phyloP scores from a whole-genome alignment of 768 basidiomycete species.

The Podaxis carcinomalis region DNA sequence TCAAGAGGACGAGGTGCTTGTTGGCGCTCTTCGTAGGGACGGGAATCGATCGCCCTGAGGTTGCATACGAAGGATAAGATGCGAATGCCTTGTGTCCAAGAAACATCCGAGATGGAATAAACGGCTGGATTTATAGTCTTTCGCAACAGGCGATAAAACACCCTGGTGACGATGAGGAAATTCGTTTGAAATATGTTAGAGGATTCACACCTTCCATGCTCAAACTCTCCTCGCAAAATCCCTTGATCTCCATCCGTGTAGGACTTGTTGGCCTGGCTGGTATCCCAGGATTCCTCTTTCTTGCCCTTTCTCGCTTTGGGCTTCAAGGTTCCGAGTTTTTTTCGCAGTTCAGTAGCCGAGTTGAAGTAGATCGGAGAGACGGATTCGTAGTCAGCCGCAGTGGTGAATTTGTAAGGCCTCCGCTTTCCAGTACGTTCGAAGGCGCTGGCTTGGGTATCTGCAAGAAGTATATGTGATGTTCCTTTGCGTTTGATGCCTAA shows the following conservation, averaged over 20 bases:
- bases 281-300: conserved; percentile 23
- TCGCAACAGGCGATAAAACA: conserved; percentile 20
- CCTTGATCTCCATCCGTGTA: conserved; percentile 23
- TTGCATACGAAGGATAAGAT: conserved; percentile 26
- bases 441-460: conserved; percentile 23
- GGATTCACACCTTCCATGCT: conserved; percentile 39
- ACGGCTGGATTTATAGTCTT: conserved; percentile 13
- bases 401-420: conserved; percentile 10
- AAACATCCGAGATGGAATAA: conserved; percentile 18
- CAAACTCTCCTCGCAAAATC: conserved; percentile 36
- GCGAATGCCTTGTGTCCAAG: conserved; percentile 20
- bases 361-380: conserved; percentile 45
- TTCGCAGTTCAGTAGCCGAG: conserved; percentile 23
- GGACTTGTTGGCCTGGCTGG: conserved; percentile 39
- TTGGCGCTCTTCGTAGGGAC: conserved; percentile 17
- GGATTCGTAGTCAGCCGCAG: conserved; percentile 32
- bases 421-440: conserved; percentile 14
- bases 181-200: neutral
- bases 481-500: conserved; percentile 41
- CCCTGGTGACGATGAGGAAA: conserved; percentile 10
- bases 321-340: conserved; percentile 34
- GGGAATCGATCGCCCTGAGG: conserved; percentile 19
- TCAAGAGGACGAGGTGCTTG: conserved; percentile 24
- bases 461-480: conserved; percentile 42
- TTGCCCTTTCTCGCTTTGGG: conserved; percentile 32